phyloP scores from a whole-genome alignment of 306 rosid species.

The Lagenaria siceraria region DNA sequence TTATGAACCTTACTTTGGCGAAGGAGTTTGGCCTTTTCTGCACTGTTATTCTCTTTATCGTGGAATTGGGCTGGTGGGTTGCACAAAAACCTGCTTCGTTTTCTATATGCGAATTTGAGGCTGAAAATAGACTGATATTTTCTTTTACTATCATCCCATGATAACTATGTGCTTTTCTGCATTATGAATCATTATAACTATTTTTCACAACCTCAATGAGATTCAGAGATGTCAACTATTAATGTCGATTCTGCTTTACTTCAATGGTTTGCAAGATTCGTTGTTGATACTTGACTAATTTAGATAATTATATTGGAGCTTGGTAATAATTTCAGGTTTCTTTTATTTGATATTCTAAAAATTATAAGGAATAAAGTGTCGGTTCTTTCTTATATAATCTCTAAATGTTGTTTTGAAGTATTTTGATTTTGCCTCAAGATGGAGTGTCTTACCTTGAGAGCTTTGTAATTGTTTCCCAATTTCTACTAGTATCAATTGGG shows the following conservation, averaged over 20 bases:
- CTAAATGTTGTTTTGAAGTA: background rate
- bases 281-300: background rate
- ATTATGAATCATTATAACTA: background rate
- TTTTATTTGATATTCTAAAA: background rate
- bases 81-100: background rate
- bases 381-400: background rate
- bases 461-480: background rate
- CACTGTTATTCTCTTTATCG: slow-evolving; percentile 70
- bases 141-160: background rate
- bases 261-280: background rate
- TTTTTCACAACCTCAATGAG: background rate
- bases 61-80: slow-evolving; percentile 84
- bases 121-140: background rate
- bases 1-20: slow-evolving; percentile 90
- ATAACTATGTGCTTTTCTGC: background rate
- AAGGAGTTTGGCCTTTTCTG: slow-evolving; percentile 93
- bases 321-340: background rate
- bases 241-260: background rate
- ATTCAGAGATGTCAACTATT: background rate
- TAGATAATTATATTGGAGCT: background rate
- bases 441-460: background rate
- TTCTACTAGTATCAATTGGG: background rate
- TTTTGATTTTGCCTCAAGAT: background rate
- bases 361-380: background rate
- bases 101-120: background rate